phyloP scores from a whole-genome alignment of 345 rosid species.

The Salix brachista region DNA sequence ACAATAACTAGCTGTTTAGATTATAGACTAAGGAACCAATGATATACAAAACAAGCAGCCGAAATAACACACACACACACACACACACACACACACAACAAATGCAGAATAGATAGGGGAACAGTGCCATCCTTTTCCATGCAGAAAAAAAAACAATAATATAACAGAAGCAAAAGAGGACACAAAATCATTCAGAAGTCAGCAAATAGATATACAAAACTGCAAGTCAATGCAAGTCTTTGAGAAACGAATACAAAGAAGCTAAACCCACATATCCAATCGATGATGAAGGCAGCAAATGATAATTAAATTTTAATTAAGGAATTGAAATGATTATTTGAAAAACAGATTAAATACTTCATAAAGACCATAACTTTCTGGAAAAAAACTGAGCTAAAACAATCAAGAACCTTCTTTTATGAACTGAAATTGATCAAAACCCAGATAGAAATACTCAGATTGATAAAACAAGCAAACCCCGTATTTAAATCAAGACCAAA shows the following conservation, averaged over 20 bases:
- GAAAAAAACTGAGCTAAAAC: neutral
- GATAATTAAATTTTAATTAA: neutral
- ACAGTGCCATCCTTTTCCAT: neutral
- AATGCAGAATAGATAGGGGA: neutral
- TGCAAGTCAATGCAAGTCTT: neutral
- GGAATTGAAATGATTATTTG: slow-evolving; percentile 3
- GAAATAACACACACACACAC: no score
- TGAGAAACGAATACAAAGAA: neutral
- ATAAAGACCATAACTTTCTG: neutral
- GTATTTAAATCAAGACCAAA: neutral
- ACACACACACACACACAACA: neutral
- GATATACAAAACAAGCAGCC: neutral
- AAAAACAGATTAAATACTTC: neutral
- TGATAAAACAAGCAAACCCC: neutral
- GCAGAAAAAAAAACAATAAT: neutral
- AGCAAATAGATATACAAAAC: neutral
- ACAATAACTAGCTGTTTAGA: neutral
- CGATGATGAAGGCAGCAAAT: neutral
- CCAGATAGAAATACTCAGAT: neutral
- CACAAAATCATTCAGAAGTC: neutral
- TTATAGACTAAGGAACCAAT: neutral
- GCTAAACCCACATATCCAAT: slow-evolving; percentile 1
- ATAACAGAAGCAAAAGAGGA: neutral
- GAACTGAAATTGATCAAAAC: slow-evolving; percentile 4
- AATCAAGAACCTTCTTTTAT: neutral